phyloP scores from a whole-genome alignment of 2,329 filamentous ascomycete genomes.

The Colletotrichum euphorbiae region DNA sequence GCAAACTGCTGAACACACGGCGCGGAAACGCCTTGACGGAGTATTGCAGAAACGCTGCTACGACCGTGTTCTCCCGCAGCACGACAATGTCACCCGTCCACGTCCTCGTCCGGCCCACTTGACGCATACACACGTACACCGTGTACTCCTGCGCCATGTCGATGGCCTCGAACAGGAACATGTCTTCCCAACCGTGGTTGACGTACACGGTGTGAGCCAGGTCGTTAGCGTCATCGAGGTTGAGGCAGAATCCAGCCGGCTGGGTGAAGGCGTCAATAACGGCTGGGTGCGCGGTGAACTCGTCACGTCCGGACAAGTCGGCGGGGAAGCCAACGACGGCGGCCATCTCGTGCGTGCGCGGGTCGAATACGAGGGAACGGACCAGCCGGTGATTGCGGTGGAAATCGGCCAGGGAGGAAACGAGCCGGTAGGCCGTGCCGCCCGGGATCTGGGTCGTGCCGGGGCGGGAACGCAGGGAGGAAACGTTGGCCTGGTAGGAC shows the following conservation, averaged over 20 bases:
- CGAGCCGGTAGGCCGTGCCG: slow-evolving; percentile 9
- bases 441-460: slow-evolving; percentile 8
- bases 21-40: slow-evolving; percentile 8
- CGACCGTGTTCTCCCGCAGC: slow-evolving; percentile 2
- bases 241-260: slow-evolving; percentile 18
- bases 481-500: slow-evolving; percentile 8
- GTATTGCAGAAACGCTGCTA: slow-evolving; percentile 13
- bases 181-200: slow-evolving; percentile 19
- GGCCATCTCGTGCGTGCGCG: slow-evolving; percentile 12
- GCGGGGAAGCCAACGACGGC: slow-evolving; percentile 11
- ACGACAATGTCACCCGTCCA: slow-evolving; percentile 10
- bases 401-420: slow-evolving; percentile 9
- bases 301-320: not conserved
- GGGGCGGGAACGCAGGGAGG: slow-evolving; percentile 14
- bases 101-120: slow-evolving; percentile 8
- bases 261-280: slow-evolving; percentile 16
- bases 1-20: slow-evolving; percentile 6
- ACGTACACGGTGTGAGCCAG: slow-evolving; percentile 16
- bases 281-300: slow-evolving; percentile 7
- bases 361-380: slow-evolving; percentile 2
- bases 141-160: slow-evolving; percentile 13
- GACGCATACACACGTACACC: slow-evolving; percentile 15
- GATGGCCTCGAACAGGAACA: slow-evolving; percentile 15
- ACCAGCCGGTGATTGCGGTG: slow-evolving; percentile 17
- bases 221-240: slow-evolving; percentile 11